Evolutionary conservation across 768 basidiomycete genomes (phyloP), one percentile per base, ranked within the genome.

Genomic region (Naematelia encephala): DNA sequence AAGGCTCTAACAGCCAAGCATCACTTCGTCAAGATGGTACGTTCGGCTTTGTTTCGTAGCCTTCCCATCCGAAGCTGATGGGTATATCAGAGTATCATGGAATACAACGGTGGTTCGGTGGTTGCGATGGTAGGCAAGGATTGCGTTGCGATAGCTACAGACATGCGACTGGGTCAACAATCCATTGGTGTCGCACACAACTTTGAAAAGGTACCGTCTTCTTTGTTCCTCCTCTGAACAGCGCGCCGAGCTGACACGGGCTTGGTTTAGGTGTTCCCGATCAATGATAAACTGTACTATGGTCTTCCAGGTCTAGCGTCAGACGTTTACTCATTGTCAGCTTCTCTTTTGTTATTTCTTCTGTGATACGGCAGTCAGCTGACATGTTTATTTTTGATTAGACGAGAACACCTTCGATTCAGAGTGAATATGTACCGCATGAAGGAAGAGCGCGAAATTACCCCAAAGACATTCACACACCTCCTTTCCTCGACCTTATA

Each of bases 91-190:
- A 91, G 90, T 74, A 86, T 88, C 64, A 88, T 94, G 89, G 84
- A 90, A 79, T 82, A 86, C 63, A 97, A 96, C 82, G 93, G 93
- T 81, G 96, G 96, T 80, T 96, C 93, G 80, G 90, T 94, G 70
- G 84, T 99, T 79, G 96, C 96, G 81, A 99, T 99, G 96, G 88
- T 88, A 60, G 96, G 96, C 63, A 97, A 98, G 80, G 88, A 91
- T 68, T 99, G 96, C 78, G 96, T 99, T 51, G 96, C 96, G 54
- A 98, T 98, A 79, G 96, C 94, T 25, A 91, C 88, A 54, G 96
- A 99, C 80, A 74, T 94, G 67, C 85, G 94, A 63, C 80, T 98
- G 55, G 96, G 96, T 60, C 89, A 87, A 64, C 87, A 91, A 75
- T 84, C 89, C 4, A 76, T 93, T 68, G 86, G 89, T 30, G 85